Evolutionary conservation across 257 asterid species (phyloP).

Genomic region (Solanum gandarillasii): DNA sequence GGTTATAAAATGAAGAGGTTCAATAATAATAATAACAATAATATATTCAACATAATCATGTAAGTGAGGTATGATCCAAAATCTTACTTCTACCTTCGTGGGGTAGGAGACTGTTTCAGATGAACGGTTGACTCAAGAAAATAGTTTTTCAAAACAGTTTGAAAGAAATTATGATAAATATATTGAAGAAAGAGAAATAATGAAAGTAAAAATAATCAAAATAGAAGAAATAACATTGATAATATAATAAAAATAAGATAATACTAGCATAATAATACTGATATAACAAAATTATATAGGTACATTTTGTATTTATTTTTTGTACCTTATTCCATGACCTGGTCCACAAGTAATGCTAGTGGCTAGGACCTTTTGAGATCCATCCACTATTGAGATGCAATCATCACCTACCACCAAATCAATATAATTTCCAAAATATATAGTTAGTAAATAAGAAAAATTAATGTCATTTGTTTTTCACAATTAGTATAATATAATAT

Average conservation of each 20-base stretch:
- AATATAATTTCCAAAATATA: background rate
- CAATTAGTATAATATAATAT: background rate
- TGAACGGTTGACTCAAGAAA: accelerated
- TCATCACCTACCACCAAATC: conserved; percentile 48
- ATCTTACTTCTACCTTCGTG: background rate
- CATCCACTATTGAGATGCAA: conserved; percentile 67
- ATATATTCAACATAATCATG: no score
- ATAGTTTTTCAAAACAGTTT: background rate
- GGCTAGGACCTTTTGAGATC: conserved; percentile 40
- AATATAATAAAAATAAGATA: background rate
- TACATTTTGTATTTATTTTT: background rate
- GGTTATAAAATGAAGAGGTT: background rate
- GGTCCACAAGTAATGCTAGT: conserved; percentile 64
- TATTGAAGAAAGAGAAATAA: background rate
- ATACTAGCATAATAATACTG: no score
- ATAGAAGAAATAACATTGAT: background rate
- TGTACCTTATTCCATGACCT: conserved; percentile 88
- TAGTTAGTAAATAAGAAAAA: background rate
- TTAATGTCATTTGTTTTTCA: background rate
- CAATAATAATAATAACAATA: no score
- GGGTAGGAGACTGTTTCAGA: background rate
- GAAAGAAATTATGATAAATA: background rate
- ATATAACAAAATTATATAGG: no score
- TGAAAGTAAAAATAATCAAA: background rate
- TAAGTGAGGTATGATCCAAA: background rate